Conservation (phyloP, 2,329 filamentous ascomycete species). For the Trichophyton benhamiae region DNA sequence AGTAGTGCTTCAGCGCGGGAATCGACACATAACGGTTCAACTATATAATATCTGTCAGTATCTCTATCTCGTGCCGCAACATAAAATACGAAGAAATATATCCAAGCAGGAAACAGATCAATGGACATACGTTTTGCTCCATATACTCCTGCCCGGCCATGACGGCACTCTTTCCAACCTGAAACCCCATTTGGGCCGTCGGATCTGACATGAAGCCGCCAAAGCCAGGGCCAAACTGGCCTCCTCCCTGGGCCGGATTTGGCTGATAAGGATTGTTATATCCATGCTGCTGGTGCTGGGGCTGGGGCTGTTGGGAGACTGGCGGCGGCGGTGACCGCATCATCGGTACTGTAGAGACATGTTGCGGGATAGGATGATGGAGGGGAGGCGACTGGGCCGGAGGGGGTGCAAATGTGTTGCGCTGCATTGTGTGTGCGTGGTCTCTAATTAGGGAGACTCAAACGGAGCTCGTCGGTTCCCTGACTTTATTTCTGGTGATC, state of each 20-base stretch:
- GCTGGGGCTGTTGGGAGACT: constrained; percentile 53
- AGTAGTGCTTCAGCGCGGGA: constrained; percentile 91
- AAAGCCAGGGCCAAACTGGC: constrained; percentile 48
- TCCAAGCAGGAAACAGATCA: background rate
- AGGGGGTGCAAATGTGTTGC: constrained; percentile 64
- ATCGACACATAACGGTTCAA: constrained; percentile 80
- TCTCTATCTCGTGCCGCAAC: background rate
- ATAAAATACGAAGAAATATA: background rate
- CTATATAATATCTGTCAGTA: constrained; percentile 28
- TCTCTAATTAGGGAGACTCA: background rate
- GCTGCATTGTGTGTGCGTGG: constrained; percentile 54
- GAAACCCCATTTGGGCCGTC: constrained; percentile 85
- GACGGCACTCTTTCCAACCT: constrained; percentile 85
- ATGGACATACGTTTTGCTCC: constrained; percentile 69
- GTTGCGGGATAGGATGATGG: constrained; percentile 93
- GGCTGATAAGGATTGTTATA: constrained; percentile 40
- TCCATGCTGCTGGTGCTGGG: constrained; percentile 13
- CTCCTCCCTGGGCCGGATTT: constrained; percentile 30
- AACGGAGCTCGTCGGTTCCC: background rate
- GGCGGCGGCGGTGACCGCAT: constrained; percentile 83
- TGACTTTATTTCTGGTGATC: no score
- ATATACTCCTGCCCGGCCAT: constrained; percentile 86
- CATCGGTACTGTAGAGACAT: constrained; percentile 95
- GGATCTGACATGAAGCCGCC: constrained; percentile 93
- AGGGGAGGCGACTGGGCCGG: constrained; percentile 73